Evolutionary conservation across 2,329 filamentous ascomycete species (phyloP), one percentile per base, ranked within the genome.

Genomic region (Botrytis deweyae): DNA sequence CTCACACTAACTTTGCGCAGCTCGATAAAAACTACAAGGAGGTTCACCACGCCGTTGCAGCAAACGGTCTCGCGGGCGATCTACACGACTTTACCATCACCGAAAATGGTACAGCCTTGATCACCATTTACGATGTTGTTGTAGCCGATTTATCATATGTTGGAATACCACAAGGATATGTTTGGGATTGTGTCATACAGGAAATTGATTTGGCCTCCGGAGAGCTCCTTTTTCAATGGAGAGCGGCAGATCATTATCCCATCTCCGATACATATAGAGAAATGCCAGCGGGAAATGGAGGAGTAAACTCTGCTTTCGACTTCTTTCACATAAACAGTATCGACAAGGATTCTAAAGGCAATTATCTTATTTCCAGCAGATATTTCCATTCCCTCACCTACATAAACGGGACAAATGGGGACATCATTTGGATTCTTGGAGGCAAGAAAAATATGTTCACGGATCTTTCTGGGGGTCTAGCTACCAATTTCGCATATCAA

Each of bases 211-310:
- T 80, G 61, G 83, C 86, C 38, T 89, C 86, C 4, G 87, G 87
- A 3, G 82, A 85, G 59, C 80, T 90, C 5, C 75, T 89, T 18
- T 90, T 90, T 75, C 88, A 90, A 76, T 90, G 88, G 88, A 84
- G 75, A 85, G 85, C 87, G 75, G 82, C 84, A 9, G 80, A 86
- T 20, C 80, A 87, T 18, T 83, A 84, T 20, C 81, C 87, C 44
- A 84, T 85, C 75, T 83, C 84, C 0, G 85, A 85, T 33, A 72
- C 70, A 58, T 44, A 65, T 29, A 65, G 61, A n/a, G 70, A 65
- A 18, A 44, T 65, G 61, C 70, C 70, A 40, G 84, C 86, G 73
- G 83, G 81, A 22, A 79, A 82, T 25, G 78, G 79, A 18, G 83
- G 82, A 12, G 81, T 79, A 59, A 83, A 82, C 75, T 81, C 80